Conservation (phyloP, 768 basidiomycete species). For the Trametes cubensis region DNA sequence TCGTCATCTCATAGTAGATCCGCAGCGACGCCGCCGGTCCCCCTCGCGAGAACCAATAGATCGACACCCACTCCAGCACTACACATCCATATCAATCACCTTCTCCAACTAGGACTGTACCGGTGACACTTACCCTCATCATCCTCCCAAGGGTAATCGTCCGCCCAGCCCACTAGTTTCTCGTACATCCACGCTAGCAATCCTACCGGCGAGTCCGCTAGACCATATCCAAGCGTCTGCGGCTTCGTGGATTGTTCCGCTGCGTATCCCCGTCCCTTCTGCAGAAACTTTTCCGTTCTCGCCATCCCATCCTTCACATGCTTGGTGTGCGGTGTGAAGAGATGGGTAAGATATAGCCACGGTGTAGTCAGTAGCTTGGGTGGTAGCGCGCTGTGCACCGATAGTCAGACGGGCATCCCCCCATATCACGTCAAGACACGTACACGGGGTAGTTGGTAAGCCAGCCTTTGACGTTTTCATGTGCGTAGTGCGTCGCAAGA, state of each 20-base stretch:
- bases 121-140: conserved; percentile 51
- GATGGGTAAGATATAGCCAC: conserved; percentile 32
- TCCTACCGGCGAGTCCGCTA: conserved; percentile 63
- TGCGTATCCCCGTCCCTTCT: conserved; percentile 38
- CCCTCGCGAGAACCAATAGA: conserved; percentile 38
- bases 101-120: conserved; percentile 11
- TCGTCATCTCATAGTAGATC: conserved; percentile 35
- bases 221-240: conserved; percentile 48
- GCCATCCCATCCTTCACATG: conserved; percentile 36
- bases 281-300: conserved; percentile 30
- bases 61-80: conserved; percentile 40
- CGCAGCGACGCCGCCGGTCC: conserved; percentile 36
- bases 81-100: neutral
- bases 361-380: conserved; percentile 33
- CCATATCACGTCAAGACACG: neutral
- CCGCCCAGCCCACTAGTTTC: conserved; percentile 40
- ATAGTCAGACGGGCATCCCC: conserved; percentile 23
- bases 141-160: conserved; percentile 57
- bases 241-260: conserved; percentile 38
- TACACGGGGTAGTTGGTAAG: conserved; percentile 38
- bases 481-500: conserved; percentile 32
- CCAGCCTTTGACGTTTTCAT: conserved; percentile 36
- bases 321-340: conserved; percentile 34
- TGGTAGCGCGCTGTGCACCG: conserved; percentile 28
- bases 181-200: conserved; percentile 43